Evolutionary conservation across 139 green algal species (phyloP).

Genomic region (Tetraselmis striata): DNA sequence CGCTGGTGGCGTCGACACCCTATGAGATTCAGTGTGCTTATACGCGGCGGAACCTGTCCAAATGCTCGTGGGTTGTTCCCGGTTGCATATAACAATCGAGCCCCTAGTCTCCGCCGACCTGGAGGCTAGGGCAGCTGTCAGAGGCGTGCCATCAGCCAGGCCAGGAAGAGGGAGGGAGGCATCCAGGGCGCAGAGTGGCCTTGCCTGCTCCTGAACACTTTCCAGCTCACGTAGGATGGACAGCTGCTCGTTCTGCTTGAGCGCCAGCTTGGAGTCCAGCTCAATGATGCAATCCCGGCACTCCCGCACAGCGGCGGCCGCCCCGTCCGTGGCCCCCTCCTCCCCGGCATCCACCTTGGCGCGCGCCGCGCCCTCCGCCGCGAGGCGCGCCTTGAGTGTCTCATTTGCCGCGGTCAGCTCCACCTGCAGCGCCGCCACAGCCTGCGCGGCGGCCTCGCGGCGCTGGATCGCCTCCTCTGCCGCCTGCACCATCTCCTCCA

Average conservation of each 20-base stretch:
- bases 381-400: background rate
- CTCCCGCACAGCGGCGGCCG: background rate
- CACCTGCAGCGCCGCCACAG: constrained; percentile 4
- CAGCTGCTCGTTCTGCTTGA: background rate
- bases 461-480: constrained; percentile 56
- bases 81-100: too few species aligned
- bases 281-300: background rate
- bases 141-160: too few species aligned
- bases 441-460: constrained; percentile 8
- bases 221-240: background rate
- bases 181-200: too few species aligned
- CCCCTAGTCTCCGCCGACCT: too few species aligned
- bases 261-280: background rate
- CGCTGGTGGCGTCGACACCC: too few species aligned
- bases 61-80: too few species aligned
- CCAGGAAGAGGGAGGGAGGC: too few species aligned
- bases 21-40: too few species aligned
- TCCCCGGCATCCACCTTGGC: background rate
- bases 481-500: constrained; percentile 17
- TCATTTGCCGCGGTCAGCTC: constrained; percentile 9
- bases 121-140: too few species aligned
- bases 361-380: constrained; percentile 9
- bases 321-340: background rate
- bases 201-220: background rate
- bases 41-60: too few species aligned